A percentile compares a stretch with the other conserved stretches of the same genome.
phyloP scores from a whole-genome alignment of 2,329 filamentous ascomycete genomes.

The Harringtonia lauricola region DNA sequence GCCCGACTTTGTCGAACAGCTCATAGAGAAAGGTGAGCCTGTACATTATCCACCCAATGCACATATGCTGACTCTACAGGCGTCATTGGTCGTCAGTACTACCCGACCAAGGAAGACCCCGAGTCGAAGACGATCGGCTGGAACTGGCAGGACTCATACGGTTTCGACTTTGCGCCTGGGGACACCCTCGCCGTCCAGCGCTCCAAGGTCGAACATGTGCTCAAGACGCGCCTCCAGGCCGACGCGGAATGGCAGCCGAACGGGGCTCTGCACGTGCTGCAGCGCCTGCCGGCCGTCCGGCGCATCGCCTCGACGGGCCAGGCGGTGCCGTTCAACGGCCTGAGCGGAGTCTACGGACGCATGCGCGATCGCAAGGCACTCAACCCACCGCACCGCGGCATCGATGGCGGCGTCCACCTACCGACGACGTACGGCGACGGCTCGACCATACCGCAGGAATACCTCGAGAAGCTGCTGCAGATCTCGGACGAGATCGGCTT shows the following conservation, averaged over 20 bases:
- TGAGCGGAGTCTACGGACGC: conserved; percentile 8
- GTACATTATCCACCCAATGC: no score
- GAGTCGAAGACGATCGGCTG: conserved; percentile 8
- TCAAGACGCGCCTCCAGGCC: conserved; percentile 1
- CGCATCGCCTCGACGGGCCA: conserved; percentile 5
- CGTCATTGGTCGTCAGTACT: conserved; percentile 9
- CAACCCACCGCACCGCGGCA: conserved; percentile 4
- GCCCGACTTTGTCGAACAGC: conserved; percentile 6
- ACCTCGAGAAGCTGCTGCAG: conserved; percentile 6
- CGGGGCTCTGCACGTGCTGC: conserved; percentile 7
- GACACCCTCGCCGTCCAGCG: conserved; percentile 4
- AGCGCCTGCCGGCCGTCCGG: conserved; percentile 7
- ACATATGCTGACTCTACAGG: no score
- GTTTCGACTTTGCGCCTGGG: conserved; percentile 5
- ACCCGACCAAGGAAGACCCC: conserved; percentile 8
- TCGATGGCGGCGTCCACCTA: conserved; percentile 4
- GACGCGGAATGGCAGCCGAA: conserved; percentile 10
- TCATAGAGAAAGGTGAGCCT: conserved; percentile 6
- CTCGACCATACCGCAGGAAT: conserved; percentile 1
- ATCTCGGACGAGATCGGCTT: conserved; percentile 7
- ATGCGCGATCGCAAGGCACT: conserved; percentile 3
- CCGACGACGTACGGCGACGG: conserved; percentile 9
- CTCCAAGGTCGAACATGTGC: conserved; percentile 6
- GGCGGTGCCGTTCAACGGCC: conserved; percentile 6
- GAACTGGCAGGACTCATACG: conserved; percentile 11